These are phyloP conservation scores for Nitzschia sp. DNA, from an alignment of 108 stramenopile species.

Conservation along the genomic window DNA sequence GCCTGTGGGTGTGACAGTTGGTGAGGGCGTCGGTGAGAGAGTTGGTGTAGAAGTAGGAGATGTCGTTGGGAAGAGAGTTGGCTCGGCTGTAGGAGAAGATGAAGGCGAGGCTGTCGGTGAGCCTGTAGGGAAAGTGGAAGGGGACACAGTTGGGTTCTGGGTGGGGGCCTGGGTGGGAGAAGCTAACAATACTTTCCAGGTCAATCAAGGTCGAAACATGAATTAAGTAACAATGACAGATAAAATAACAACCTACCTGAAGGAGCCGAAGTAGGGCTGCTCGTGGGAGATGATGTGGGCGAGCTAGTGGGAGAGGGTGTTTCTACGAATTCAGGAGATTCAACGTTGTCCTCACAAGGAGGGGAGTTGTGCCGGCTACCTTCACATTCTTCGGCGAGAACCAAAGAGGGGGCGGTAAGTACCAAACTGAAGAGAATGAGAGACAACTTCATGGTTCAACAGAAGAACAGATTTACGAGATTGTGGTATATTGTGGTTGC, in stretches of 20 bases:
- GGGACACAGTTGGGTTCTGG: not conserved
- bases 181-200: not conserved
- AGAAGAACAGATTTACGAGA: no score
- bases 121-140: not conserved
- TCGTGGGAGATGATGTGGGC: not conserved
- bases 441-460: not conserved
- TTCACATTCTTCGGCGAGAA: not conserved
- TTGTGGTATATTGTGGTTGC: no score
- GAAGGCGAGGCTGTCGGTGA: constrained; percentile 2
- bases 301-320: not conserved
- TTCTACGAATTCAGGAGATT: not conserved
- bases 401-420: not conserved
- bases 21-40: constrained; percentile 1
- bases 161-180: not conserved
- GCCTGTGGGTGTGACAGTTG: not conserved
- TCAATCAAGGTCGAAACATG: no score
- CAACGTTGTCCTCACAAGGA: constrained; percentile 23
- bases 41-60: constrained; percentile 4
- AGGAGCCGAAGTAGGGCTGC: not conserved
- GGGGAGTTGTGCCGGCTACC: not conserved
- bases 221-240: not conserved
- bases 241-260: not conserved
- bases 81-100: not conserved
- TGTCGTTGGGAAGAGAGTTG: constrained; percentile 1
- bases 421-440: not conserved